A percentile compares a stretch with the other conserved stretches of the same genome.
Conservation (phyloP, 345 rosid species). For the Linum usitatissimum region DNA sequence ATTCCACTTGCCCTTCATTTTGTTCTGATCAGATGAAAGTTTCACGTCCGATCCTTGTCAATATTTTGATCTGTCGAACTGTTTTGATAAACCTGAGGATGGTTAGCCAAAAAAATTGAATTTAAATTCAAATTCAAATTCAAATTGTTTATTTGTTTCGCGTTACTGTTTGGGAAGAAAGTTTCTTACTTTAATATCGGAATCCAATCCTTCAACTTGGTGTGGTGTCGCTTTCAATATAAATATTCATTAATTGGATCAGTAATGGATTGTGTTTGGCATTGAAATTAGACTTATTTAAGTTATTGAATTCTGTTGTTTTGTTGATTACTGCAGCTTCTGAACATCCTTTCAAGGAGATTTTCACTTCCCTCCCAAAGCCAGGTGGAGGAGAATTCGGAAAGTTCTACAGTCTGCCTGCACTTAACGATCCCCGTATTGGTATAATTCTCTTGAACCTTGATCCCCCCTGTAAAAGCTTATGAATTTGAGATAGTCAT, state of each 20-base stretch:
- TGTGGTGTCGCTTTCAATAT: slow-evolving; percentile 6
- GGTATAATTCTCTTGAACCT: slow-evolving; percentile 32
- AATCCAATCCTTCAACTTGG: background rate
- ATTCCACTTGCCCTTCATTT: slow-evolving; percentile 4
- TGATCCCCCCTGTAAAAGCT: no score
- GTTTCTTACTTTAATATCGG: no score
- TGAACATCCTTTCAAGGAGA: slow-evolving; percentile 67
- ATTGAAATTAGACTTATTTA: background rate
- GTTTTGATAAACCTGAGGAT: no score
- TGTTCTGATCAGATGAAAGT: background rate
- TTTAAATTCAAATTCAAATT: no score
- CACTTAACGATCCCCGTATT: slow-evolving; percentile 88
- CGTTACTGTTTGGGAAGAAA: no score
- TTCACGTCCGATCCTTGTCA: background rate
- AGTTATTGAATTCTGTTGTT: background rate
- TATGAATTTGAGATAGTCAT: no score
- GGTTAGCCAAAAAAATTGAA: no score
- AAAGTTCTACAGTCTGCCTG: slow-evolving; percentile 84
- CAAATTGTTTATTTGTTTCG: no score
- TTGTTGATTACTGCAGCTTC: slow-evolving; percentile 46
- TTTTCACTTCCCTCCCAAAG: slow-evolving; percentile 77
- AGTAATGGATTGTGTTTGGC: background rate
- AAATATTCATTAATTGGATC: background rate
- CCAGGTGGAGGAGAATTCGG: slow-evolving; percentile 97
- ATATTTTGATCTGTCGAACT: no score